Evolutionary conservation across 176 grass and related monocot species (phyloP).

Genomic region (Musa itinerans): DNA sequence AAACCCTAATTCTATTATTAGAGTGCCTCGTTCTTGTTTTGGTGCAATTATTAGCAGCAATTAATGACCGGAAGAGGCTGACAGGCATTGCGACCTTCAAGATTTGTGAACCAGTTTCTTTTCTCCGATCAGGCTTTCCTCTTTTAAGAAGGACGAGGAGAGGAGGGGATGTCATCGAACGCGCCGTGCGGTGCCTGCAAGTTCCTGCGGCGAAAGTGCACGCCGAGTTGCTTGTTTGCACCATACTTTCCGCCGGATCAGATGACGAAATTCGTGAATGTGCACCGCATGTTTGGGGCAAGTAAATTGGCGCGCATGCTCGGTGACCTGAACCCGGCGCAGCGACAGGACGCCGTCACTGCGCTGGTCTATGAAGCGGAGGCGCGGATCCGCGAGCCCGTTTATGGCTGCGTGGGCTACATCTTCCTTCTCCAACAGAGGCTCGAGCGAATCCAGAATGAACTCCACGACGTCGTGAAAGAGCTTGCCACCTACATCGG

Average conservation of each 20-base stretch:
- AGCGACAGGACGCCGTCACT: constrained; percentile 40
- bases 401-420: constrained; percentile 71
- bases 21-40: no score
- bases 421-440: constrained; percentile 67
- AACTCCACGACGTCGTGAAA: not conserved
- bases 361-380: constrained; percentile 82
- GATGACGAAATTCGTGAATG: constrained; percentile 44
- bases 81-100: no score
- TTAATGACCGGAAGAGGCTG: no score
- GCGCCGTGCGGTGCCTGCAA: constrained; percentile 84
- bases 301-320: constrained; percentile 85
- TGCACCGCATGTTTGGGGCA: constrained; percentile 74
- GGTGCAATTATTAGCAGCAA: no score
- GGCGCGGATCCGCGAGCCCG: constrained; percentile 64
- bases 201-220: constrained; percentile 82
- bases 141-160: not conserved
- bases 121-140: no score
- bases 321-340: constrained; percentile 31
- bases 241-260: constrained; percentile 41
- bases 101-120: no score
- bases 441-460: constrained; percentile 4
- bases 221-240: constrained; percentile 59
- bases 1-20: no score
- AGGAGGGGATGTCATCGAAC: constrained; percentile 15
- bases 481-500: not conserved